These are phyloP conservation scores for Lactuca saligna DNA, from an alignment of 129 eudicot genomes.

Conservation along the genomic window DNA sequence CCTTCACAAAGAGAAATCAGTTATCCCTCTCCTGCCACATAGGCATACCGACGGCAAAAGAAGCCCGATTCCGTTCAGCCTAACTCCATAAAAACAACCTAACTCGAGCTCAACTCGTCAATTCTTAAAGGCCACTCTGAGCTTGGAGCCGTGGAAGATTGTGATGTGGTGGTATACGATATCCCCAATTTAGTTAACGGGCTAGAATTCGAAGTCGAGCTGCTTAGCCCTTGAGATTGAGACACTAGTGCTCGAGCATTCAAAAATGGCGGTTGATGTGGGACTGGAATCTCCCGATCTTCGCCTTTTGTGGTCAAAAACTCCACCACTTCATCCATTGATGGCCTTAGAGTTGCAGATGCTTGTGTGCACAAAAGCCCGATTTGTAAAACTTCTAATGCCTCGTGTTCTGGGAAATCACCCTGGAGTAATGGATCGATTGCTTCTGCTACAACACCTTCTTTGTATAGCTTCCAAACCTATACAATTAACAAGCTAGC, in stretches of 20 bases:
- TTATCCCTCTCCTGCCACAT: not conserved
- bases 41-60: no score
- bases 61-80: no score
- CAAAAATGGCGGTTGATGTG: conserved; percentile 69
- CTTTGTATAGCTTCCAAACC: conserved; percentile 68
- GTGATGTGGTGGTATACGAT: conserved; percentile 54
- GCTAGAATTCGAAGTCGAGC: conserved; percentile 35
- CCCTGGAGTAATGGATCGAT: conserved; percentile 51
- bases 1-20: conserved; percentile 11
- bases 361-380: conserved; percentile 80
- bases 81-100: not conserved
- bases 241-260: conserved; percentile 41
- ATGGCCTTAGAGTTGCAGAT: conserved; percentile 59
- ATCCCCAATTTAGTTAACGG: conserved; percentile 36
- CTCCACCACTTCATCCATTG: conserved; percentile 61
- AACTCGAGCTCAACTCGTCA: conserved; percentile 35
- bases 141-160: conserved; percentile 54
- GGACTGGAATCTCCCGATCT: conserved; percentile 42
- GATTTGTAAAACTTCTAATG: conserved; percentile 41
- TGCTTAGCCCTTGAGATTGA: conserved; percentile 32
- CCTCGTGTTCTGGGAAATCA: conserved; percentile 52
- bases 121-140: conserved; percentile 53
- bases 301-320: conserved; percentile 38
- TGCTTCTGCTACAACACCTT: conserved; percentile 40
- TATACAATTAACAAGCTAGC: not conserved